A percentile compares a stretch with the other conserved stretches of the same genome.
Conservation (phyloP, 2,329 filamentous ascomycete species). For the Microdochium trichocladiopsis region DNA sequence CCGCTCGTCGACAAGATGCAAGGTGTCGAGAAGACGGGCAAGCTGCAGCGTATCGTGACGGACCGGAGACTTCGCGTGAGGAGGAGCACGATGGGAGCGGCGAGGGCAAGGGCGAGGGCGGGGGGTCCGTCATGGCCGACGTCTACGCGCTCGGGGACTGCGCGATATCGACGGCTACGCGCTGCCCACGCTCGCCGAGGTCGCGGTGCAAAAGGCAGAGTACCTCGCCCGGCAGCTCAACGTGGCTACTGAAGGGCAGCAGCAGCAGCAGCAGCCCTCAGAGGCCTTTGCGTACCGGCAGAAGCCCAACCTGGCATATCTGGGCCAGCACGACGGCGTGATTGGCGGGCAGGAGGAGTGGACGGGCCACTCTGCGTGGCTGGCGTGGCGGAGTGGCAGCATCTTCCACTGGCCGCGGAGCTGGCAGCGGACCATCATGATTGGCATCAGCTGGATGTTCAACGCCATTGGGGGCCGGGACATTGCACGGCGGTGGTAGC, state of each 20-base stretch:
- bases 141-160: conserved; percentile 27
- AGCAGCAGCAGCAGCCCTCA: not conserved
- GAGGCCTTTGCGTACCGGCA: conserved; percentile 27
- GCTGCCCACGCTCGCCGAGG: conserved; percentile 26
- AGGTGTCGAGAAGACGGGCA: conserved; percentile 12
- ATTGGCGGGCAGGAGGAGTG: conserved; percentile 28
- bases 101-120: not conserved
- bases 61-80: conserved; percentile 14
- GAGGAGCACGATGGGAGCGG: too few species aligned
- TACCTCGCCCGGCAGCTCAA: conserved; percentile 18
- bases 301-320: conserved; percentile 28
- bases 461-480: conserved; percentile 23
- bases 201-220: conserved; percentile 28
- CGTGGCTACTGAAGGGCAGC: not conserved
- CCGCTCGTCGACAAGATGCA: conserved; percentile 13
- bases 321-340: conserved; percentile 32
- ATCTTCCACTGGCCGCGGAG: conserved; percentile 23
- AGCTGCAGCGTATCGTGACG: conserved; percentile 8
- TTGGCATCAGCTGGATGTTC: conserved; percentile 22
- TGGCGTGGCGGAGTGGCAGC: conserved; percentile 31
- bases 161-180: conserved; percentile 25
- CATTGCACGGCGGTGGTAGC: conserved; percentile 12
- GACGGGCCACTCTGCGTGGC: conserved; percentile 31
- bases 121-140: conserved; percentile 9
- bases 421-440: conserved; percentile 22